phyloP scores from a whole-genome alignment of 441 rosid genomes.

The Erysimum cheiri region DNA sequence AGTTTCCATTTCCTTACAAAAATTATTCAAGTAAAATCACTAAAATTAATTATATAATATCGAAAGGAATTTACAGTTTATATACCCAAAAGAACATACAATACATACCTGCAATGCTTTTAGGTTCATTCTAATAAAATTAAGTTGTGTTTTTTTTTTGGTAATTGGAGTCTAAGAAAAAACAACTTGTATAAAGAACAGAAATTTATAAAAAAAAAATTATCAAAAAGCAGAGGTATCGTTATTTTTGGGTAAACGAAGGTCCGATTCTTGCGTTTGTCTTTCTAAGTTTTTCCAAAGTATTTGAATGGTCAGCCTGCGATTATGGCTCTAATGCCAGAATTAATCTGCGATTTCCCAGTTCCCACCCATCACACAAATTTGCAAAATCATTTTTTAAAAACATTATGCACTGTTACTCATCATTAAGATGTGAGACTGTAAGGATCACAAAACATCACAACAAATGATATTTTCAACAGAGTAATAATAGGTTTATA shows the following conservation, averaged over 20 bases:
- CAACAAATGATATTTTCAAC: constrained; percentile 22
- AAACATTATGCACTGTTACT: background rate
- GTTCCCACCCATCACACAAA: background rate
- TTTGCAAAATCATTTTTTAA: background rate
- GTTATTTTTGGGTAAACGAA: background rate
- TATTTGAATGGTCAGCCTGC: constrained; percentile 29
- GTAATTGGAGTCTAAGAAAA: background rate
- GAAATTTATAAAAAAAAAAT: background rate
- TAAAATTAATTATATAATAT: background rate
- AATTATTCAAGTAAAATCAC: constrained; percentile 22
- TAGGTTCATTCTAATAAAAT: constrained; percentile 46
- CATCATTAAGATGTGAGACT: background rate
- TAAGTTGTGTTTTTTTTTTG: too few relatives aligned
- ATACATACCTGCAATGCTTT: constrained; percentile 48
- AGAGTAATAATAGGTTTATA: constrained; percentile 13
- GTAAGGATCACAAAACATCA: constrained; percentile 33
- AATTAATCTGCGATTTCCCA: background rate
- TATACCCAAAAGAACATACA: background rate
- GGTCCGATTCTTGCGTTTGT: constrained; percentile 30
- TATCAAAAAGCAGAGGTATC: background rate
- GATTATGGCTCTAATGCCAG: background rate
- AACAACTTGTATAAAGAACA: background rate
- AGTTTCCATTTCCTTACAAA: constrained; percentile 20
- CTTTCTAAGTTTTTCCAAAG: background rate
- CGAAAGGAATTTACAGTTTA: background rate